Evolutionary conservation across 1,284 basidiomycete genomes (phyloP), one percentile per base, ranked within the genome.

Genomic region (Mycena sp.): DNA sequence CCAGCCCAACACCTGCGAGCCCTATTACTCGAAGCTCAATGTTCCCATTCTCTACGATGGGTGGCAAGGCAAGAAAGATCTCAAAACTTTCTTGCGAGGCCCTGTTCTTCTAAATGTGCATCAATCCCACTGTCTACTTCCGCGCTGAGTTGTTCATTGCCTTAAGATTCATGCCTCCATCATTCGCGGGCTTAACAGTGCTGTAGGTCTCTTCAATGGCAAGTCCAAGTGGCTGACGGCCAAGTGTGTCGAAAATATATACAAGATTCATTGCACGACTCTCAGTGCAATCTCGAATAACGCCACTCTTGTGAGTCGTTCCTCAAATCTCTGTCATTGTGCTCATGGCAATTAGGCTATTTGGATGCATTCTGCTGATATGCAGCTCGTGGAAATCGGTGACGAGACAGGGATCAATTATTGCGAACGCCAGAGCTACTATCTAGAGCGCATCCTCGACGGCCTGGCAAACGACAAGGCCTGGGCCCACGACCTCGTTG

Each of bases 141-240:
- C 11, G 9, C n/a, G 12, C 28, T 5, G 9, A 9, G 14, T 5
- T 53, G 9, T 7, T 14, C 32, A 14, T 46, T 28, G 17, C 11
- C n/a, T 14, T 14, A 7, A 35, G 32, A 35, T 35, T 9, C 32
- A 35, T 35, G 32, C 32, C 14, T 35, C 9, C 14, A 35, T 35
- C 32, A 35, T 35, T 35, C 32, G 32, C 32, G 32, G 32, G 14
- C 32, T 51, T 30, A 53, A 45, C 10, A 57, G 62, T 25, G 54
- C 62, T 9, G 45, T 43, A 16, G 56, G 57, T 2, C 62, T 58
- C 21, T 48, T 63, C 28, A 40, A 44, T 23, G 46, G 61, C 45
- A 37, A 21, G 32, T 35, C 32, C 9, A 35, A 35, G 32, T 14
- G 32, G 14, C 56, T 29, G 3, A 4, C 6, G 9, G 56, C 29